phyloP scores from a whole-genome alignment of 2,329 filamentous ascomycete species.

The Xylariaceae sp. region DNA sequence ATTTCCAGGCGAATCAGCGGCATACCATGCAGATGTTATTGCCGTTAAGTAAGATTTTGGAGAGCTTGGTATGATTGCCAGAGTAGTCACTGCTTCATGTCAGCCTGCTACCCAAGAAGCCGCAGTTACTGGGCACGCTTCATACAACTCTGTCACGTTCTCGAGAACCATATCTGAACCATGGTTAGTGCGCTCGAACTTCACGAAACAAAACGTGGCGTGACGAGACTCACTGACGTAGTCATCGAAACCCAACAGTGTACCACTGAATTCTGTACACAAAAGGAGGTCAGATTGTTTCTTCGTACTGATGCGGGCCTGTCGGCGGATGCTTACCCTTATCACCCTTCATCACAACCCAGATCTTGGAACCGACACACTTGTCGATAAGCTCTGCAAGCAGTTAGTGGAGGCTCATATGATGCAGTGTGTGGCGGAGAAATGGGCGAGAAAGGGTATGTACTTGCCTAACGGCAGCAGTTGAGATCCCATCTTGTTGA shows the following conservation, averaged over 20 bases:
- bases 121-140: not conserved
- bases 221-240: conserved; percentile 87
- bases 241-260: conserved; percentile 93
- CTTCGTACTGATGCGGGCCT: not conserved
- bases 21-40: conserved; percentile 99
- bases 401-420: conserved; percentile 3
- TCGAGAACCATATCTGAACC: conserved; percentile 90
- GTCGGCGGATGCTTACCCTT: conserved; percentile 62
- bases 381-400: conserved; percentile 93
- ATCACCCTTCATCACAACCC: conserved; percentile 99
- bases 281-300: not conserved
- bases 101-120: conserved; percentile 14
- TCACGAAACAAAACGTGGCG: not conserved
- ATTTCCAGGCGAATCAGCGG: conserved; percentile 1
- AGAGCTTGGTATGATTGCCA: conserved; percentile 79
- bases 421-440: not conserved
- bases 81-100: conserved; percentile 72
- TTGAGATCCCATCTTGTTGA: conserved; percentile 61
- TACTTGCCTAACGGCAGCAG: conserved; percentile 65
- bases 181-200: not conserved
- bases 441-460: conserved; percentile 8
- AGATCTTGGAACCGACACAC: conserved; percentile 95
- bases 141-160: conserved; percentile 91
- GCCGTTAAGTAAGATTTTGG: conserved; percentile 93
- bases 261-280: conserved; percentile 82